phyloP scores from a whole-genome alignment of 495 filamentous ascomycete species.

The Aspergillus homomorphus region DNA sequence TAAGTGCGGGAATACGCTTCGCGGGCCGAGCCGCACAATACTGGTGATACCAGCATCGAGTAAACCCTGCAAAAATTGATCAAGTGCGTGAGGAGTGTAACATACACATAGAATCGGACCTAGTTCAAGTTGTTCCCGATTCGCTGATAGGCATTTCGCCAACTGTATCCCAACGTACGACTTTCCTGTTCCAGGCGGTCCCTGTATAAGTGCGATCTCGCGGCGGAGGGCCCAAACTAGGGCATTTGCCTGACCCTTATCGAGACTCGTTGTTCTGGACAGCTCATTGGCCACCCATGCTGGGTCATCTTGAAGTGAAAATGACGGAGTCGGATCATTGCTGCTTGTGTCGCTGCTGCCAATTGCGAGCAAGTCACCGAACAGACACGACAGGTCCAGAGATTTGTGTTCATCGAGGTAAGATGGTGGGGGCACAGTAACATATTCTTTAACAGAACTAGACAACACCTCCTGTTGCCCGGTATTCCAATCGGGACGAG shows the following conservation, averaged over 20 bases:
- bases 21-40: constrained; percentile 62
- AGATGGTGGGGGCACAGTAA: not conserved
- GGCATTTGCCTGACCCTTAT: constrained; percentile 54
- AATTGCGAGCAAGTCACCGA: not conserved
- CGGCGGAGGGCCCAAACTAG: constrained; percentile 53
- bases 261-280: constrained; percentile 40
- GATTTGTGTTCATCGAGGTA: not conserved
- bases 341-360: not conserved
- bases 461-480: no score
- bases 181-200: constrained; percentile 76
- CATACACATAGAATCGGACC: constrained; percentile 61
- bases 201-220: constrained; percentile 63
- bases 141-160: constrained; percentile 56
- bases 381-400: constrained; percentile 4
- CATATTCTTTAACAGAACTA: not conserved
- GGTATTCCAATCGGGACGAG: not conserved
- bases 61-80: constrained; percentile 60
- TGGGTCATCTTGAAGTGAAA: not conserved
- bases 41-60: constrained; percentile 47
- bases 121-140: constrained; percentile 41
- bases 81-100: constrained; percentile 68
- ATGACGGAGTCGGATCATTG: not conserved
- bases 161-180: constrained; percentile 36
- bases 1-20: constrained; percentile 33
- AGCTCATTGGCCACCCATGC: not conserved